phyloP scores from a whole-genome alignment of 495 filamentous ascomycete genomes.

The Hyaloscypha finlandica region DNA sequence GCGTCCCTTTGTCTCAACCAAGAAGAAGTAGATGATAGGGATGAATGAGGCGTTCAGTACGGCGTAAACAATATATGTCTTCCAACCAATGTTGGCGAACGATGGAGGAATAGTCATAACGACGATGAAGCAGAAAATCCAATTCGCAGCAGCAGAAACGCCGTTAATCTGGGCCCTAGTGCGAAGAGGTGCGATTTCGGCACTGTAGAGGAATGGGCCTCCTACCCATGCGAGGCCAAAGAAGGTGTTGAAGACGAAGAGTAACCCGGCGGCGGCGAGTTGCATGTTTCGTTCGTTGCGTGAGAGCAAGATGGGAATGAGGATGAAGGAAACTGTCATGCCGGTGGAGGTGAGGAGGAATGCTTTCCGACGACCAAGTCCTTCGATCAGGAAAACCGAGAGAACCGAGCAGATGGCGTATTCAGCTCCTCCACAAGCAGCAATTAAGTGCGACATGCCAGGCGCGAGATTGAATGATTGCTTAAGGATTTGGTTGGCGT shows the following conservation, averaged over 20 bases:
- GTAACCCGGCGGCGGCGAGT: conserved; percentile 50
- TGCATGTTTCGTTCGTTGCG: conserved; percentile 21
- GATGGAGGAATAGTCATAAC: conserved; percentile 63
- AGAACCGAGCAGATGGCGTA: conserved; percentile 63
- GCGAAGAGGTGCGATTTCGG: conserved; percentile 62
- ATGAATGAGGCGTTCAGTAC: conserved; percentile 57
- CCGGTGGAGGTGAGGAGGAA: conserved; percentile 62
- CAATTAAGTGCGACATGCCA: conserved; percentile 50
- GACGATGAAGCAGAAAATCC: conserved; percentile 49
- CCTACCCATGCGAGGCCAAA: conserved; percentile 68
- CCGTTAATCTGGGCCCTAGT: conserved; percentile 65
- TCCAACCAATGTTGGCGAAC: conserved; percentile 45
- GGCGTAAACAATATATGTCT: conserved; percentile 68
- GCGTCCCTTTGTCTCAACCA: conserved; percentile 62
- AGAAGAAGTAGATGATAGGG: conserved; percentile 56
- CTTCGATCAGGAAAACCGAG: conserved; percentile 63
- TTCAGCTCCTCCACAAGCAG: conserved; percentile 61
- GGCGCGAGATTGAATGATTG: conserved; percentile 34
- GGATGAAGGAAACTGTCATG: conserved; percentile 59
- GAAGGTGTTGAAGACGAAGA: conserved; percentile 44
- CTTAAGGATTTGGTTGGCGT: neutral
- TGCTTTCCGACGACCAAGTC: conserved; percentile 57
- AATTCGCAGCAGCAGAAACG: conserved; percentile 52
- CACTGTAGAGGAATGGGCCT: conserved; percentile 66
- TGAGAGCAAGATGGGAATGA: conserved; percentile 47